Percentiles rank a stretch among this genome's conserved stretches.
phyloP scores from a whole-genome alignment of 495 filamentous ascomycete species.

The Daldinia caldariorum region DNA sequence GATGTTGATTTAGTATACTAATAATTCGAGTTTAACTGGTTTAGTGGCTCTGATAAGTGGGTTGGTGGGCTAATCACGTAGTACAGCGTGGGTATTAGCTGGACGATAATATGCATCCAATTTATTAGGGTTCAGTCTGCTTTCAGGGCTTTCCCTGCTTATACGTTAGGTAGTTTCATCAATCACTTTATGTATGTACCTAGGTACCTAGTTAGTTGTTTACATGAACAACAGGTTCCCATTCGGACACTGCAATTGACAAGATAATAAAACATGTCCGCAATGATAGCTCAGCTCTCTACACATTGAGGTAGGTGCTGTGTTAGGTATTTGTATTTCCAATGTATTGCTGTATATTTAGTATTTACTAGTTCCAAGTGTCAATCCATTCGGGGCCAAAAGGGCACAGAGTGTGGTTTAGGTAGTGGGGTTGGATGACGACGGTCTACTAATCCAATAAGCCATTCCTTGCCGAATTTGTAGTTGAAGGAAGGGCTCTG shows the following conservation, averaged over 20 bases:
- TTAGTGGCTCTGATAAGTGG: constrained; percentile 4
- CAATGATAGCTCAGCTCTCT: not conserved
- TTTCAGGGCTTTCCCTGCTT: constrained; percentile 26
- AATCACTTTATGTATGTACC: not conserved
- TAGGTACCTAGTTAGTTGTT: too few relatives aligned
- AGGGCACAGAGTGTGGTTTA: not conserved
- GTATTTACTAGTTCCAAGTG: constrained; percentile 31
- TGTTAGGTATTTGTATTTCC: not conserved
- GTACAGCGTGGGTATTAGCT: not conserved
- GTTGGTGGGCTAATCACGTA: not conserved
- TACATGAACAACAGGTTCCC: too few relatives aligned
- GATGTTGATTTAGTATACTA: constrained; percentile 17
- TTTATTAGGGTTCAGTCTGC: constrained; percentile 21
- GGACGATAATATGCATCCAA: constrained; percentile 20
- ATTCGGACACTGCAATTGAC: too few relatives aligned
- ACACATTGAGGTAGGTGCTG: not conserved
- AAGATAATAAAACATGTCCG: not conserved
- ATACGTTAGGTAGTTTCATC: too few relatives aligned
- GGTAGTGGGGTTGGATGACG: constrained; percentile 17
- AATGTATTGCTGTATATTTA: constrained; percentile 18
- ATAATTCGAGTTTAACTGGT: not conserved
- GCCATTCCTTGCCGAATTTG: constrained; percentile 22
- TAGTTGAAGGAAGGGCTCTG: constrained; percentile 26
- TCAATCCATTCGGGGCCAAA: constrained; percentile 16
- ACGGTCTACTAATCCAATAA: constrained; percentile 20